Base-by-base conservation (phyloP, 345 rosid species). In the Eutrema yunnanense region DNA sequence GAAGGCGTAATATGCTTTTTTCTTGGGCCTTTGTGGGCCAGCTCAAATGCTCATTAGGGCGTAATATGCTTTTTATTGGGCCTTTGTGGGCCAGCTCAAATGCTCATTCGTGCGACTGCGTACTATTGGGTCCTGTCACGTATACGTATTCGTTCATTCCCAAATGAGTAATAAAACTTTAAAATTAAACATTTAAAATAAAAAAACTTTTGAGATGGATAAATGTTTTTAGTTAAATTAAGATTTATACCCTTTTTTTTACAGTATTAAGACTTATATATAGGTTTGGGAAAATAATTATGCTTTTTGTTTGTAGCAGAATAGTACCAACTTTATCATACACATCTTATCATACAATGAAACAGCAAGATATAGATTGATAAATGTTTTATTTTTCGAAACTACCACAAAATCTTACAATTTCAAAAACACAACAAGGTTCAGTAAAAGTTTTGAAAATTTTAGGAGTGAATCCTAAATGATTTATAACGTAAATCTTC, bases 11-110 rank as follows among this genome's bases (percentile, higher is more conserved):
- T 22, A 22, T 22, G 26, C 2, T 22, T 22, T 22, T 22, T 22
- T 1, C 26, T 22, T 74, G 78, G 78, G 68, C 73, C 55, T 50
- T 4, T 3, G 30, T 65, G 66, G 71, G 61, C 47, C 42, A 13
- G 3, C 6, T 11, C 2, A 56, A 54, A 30, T 54, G 19, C 4
- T 11, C 42, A 19, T 49, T 49, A 64, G 57, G 71, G 77, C 19
- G 22, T 19, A 19, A 19, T 19, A 19, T 19, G 22, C 22, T 19
- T 19, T 19, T 19, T 19, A 0, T 19, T 74, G 78, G 78, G 68
- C 73, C 48, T 50, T 4, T 3, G 30, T 65, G 66, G 71, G 60
- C 47, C 54, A 13, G 6, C 6, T 11, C 2, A 56, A 54, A 30
- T 54, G 19, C 4, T 11, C 42, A 19, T 49, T 49, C 29, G 16